Evolutionary conservation across 768 basidiomycete genomes (phyloP).

Genomic region (Termitomyces sp.): DNA sequence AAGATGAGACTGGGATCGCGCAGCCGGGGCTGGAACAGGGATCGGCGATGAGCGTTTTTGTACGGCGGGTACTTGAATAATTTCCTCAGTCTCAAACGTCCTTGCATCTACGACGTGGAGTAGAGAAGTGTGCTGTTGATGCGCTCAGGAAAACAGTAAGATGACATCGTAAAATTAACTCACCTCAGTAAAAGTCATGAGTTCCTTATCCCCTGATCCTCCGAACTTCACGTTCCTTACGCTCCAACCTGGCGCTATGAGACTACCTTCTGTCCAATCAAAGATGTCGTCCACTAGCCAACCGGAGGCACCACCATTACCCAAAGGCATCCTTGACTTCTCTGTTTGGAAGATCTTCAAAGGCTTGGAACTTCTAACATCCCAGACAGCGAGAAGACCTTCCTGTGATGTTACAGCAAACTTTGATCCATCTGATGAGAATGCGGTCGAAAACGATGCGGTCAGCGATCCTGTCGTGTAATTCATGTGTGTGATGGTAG

Average conservation of each 20-base stretch:
- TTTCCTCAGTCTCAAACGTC: constrained; percentile 77
- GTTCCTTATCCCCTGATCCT: constrained; percentile 61
- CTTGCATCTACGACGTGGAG: constrained; percentile 85
- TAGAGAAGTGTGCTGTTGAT: constrained; percentile 67
- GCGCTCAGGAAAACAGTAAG: constrained; percentile 9
- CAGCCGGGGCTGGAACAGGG: constrained; percentile 1
- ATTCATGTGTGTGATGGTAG: constrained; percentile 34
- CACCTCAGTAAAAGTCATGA: constrained; percentile 91
- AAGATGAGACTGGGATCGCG: constrained; percentile 6
- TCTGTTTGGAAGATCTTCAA: constrained; percentile 66
- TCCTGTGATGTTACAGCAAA: constrained; percentile 85
- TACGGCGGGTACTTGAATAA: constrained; percentile 53
- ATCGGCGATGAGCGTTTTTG: constrained; percentile 13
- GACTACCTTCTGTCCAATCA: constrained; percentile 59
- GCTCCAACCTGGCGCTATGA: constrained; percentile 76
- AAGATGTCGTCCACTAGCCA: constrained; percentile 63
- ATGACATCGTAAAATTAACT: constrained; percentile 14
- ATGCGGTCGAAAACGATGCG: constrained; percentile 79
- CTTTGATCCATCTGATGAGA: constrained; percentile 70
- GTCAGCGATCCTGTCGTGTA: constrained; percentile 44
- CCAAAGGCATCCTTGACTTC: constrained; percentile 26
- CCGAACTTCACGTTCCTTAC: constrained; percentile 86
- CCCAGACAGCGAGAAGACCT: constrained; percentile 78
- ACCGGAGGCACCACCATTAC: constrained; percentile 40
- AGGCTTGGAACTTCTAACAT: constrained; percentile 70